Base-by-base conservation (phyloP, 768 basidiomycete genomes). In the Serpula lacrymans region DNA sequence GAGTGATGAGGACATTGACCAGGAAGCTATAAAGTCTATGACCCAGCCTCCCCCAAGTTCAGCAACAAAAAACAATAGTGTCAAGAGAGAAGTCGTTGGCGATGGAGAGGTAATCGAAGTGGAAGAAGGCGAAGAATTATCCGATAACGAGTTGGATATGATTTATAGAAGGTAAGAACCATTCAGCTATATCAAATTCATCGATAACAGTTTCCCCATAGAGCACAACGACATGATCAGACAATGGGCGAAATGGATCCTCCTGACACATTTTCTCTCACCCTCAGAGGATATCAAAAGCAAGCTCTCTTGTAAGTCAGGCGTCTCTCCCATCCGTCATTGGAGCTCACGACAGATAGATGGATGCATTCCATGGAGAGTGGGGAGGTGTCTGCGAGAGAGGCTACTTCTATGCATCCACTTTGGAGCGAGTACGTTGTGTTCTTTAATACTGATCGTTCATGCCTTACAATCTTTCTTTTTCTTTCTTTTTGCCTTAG, bases 311-410 rank as follows among this genome's bases (percentile, higher is more conserved):
- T 68, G 83, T 88, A 39, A 34, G 80, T 60, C 14, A 11, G 26
- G 18, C 12, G 6, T 37, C 21, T 21, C 20, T 31, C n/a, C 3
- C 3, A 28, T 24, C 24, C 7, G 16, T 6, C 29, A 10, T 37
- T 29, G 27, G 43, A 24, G 43, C 14, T 27, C 20, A 24, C 25
- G 12, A n/a, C 17, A 23, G 34, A 11, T 42, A 90, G 88, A 26
- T 98, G 94, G 94, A 93, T 96, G 93, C 68, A 80, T 49, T 85
- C 87, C 3, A 70, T 92, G 39, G 95, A 98, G 64, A 77, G 73
- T 2, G 88, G 87, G 3, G 71, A 79, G 14, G 69, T 72, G 47
- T 80, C 84, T 41, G 87, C 80, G 49, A 74, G 85, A 39, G 75
- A 82, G 55, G 75, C 75, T 11, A 69, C 58, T 12, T 87, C 85